phyloP scores from a whole-genome alignment of 2,329 filamentous ascomycete species.

The Penicillium sp. region DNA sequence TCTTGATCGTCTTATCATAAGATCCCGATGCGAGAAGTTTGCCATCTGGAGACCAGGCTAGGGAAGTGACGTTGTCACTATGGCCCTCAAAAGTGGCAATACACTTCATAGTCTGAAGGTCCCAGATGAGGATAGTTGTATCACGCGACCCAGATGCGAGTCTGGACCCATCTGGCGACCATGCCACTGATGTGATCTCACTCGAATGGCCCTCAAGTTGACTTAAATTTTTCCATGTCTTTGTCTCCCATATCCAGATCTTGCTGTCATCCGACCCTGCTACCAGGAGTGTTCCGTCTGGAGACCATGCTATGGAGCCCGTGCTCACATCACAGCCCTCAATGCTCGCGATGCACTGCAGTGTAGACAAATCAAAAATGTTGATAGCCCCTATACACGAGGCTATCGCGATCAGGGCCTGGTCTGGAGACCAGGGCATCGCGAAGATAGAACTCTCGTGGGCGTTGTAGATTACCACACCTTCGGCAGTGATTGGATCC shows the following conservation, averaged over 20 bases:
- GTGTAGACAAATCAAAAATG: neutral
- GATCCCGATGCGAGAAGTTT: constrained; percentile 7
- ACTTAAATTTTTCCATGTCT: neutral
- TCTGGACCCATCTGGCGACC: constrained; percentile 1
- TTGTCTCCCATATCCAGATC: neutral
- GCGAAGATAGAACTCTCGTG: neutral
- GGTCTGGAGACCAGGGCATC: neutral
- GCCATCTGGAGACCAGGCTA: constrained; percentile 4
- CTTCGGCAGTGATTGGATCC: neutral
- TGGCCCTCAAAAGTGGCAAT: neutral
- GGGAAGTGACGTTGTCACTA: neutral
- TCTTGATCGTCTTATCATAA: neutral
- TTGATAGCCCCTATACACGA: neutral
- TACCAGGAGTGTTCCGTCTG: neutral
- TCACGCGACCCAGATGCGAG: neutral
- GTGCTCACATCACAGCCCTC: neutral
- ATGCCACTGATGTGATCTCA: neutral
- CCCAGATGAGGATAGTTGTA: neutral
- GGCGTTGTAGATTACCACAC: too few relatives aligned
- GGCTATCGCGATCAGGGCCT: neutral
- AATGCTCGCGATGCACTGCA: neutral
- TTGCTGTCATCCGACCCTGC: neutral
- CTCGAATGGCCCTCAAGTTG: neutral
- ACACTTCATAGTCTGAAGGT: neutral
- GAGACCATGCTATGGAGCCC: neutral